Base-by-base conservation (phyloP, 2,329 filamentous ascomycete species). In the Pseudogymnoascus sp. region DNA sequence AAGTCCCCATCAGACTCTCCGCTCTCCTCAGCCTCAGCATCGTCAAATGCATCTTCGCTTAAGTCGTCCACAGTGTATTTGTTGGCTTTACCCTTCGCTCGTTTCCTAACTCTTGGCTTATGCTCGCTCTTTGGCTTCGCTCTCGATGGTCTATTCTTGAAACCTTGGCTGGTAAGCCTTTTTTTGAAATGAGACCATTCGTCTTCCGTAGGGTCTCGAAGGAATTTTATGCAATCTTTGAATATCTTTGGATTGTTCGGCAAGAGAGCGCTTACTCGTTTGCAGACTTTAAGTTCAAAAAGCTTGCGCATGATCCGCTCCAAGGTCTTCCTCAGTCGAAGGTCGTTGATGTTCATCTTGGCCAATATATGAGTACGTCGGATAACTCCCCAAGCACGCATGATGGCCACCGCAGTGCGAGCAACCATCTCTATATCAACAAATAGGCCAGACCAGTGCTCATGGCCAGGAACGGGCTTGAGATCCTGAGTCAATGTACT, bases 181-280 rank as follows among this genome's bases (percentile, higher is more conserved):
- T 75, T 78, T 1, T 78, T 82, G 0, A 82, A 84, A 15, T 78
- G 73, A 5, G 77, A 74, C 83, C 83, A 86, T 65, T 86, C 83
- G 12, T 80, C 79, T 1, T 78, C 68, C 10, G 78, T 82, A 33
- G 84, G 77, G 5, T 85, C 82, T 48, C 83, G 76, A 55, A 80
- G 73, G 62, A 80, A 86, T 65, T 82, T 83, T 64, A 87, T 76
- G 66, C 84, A 87, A 66, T 86, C 83, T 66, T 84, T 85, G 73
- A 82, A 85, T 5, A 86, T 74, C 61, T 78, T 78, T 35, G 78
- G 77, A 13, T 77, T 75, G 37, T 62, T 37, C 13, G 33, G 39
- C 9, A 84, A 79, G 37, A 78, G 79, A 4, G 82, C 83, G 3
- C 82, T 82, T 2, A 84, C 80, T 65, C 83, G 85, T 55, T 79